Conservation (phyloP, 345 rosid genomes). For the Brassica napus region Da-Ae NC_063450.1:46309001-46309500, state of each 20-base stretch:
- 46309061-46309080: not conserved
- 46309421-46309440: not conserved
- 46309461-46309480: not conserved
- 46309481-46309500: conserved; percentile 29
- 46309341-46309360: not conserved
- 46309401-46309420: not conserved
- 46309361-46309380: not conserved
- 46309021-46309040: not conserved
- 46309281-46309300: not conserved
- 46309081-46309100: not conserved
- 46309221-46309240: conserved; percentile 18
- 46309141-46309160: not conserved
- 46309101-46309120: not conserved
- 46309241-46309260: conserved; percentile 1
- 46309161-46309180: not conserved
- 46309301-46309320: not conserved
- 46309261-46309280: conserved; percentile 13
- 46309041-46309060: not conserved
- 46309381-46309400: not conserved
- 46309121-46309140: conserved; percentile 1
- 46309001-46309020: not conserved
- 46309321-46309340: not conserved
- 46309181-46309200: conserved; percentile 17
- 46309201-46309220: conserved; percentile 13
- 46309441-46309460: not conserved